Conservation (phyloP, 2,329 filamentous ascomycete species). For the Chaetomium globosum region DNA sequence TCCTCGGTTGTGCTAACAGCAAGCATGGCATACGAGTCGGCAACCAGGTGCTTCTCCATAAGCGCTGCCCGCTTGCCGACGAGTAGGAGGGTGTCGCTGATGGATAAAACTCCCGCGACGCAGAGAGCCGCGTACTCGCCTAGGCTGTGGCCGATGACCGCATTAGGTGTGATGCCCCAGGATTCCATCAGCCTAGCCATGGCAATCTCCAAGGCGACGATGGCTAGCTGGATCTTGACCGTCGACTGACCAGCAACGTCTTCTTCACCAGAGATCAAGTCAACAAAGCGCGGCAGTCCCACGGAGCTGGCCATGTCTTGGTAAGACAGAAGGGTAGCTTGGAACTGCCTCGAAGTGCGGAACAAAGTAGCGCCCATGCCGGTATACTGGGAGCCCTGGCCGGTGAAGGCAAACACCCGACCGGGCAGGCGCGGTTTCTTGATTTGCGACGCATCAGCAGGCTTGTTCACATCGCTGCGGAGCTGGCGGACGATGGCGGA, state of each 20-base stretch:
- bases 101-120: neutral
- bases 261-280: neutral
- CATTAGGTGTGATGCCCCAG: constrained; percentile 10
- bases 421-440: neutral
- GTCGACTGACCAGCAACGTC: neutral
- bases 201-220: constrained; percentile 4
- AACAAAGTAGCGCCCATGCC: neutral
- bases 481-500: constrained; percentile 3
- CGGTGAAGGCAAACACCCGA: constrained; percentile 6
- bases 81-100: neutral
- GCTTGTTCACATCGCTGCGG: constrained; percentile 5
- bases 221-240: neutral
- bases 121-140: constrained; percentile 11
- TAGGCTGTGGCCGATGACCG: constrained; percentile 12
- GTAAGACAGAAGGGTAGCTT: neutral
- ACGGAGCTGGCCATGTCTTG: neutral
- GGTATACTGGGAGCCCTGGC: constrained; percentile 5
- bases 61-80: constrained; percentile 70
- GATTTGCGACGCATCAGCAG: neutral
- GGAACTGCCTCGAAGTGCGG: neutral
- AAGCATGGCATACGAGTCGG: constrained; percentile 65
- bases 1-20: constrained; percentile 41
- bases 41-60: constrained; percentile 64
- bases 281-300: neutral
- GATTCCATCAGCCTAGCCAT: neutral